These are phyloP conservation scores for Aureobasidium sp. DNA, from an alignment of 2,329 filamentous ascomycete genomes.

Conservation along the genomic window DNA sequence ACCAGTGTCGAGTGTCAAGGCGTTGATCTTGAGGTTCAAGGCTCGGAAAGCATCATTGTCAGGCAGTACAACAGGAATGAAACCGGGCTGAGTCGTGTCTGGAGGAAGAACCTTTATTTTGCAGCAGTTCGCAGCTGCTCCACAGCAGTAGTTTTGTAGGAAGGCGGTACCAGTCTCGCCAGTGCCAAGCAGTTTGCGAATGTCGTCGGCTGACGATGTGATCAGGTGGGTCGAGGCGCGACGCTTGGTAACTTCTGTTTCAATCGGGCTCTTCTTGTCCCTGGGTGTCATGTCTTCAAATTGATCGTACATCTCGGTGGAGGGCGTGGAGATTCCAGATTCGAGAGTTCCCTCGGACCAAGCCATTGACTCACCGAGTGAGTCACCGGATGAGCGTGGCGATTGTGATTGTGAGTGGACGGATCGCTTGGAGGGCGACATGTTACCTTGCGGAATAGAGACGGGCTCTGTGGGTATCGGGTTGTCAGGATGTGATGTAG, in stretches of 20 bases:
- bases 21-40: constrained; percentile 66
- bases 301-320: constrained; percentile 36
- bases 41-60: constrained; percentile 80
- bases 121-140: constrained; percentile 51
- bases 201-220: constrained; percentile 48
- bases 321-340: constrained; percentile 34
- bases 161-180: constrained; percentile 48
- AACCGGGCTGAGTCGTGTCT: constrained; percentile 35
- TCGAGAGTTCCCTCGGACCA: constrained; percentile 31
- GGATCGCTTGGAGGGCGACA: constrained; percentile 7
- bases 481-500: constrained; percentile 38
- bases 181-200: constrained; percentile 48
- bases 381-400: constrained; percentile 33
- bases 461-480: constrained; percentile 37
- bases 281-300: constrained; percentile 30
- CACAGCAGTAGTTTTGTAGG: constrained; percentile 55
- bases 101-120: constrained; percentile 47
- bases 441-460: constrained; percentile 13
- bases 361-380: constrained; percentile 27
- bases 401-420: constrained; percentile 19
- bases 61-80: constrained; percentile 48
- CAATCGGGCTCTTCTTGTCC: background rate
- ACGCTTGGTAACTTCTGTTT: constrained; percentile 24
- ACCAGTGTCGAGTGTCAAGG: constrained; percentile 60
- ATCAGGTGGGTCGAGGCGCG: constrained; percentile 62